phyloP scores from a whole-genome alignment of 805 yeast genomes.

The Saccharomycopsis malanga region DNA sequence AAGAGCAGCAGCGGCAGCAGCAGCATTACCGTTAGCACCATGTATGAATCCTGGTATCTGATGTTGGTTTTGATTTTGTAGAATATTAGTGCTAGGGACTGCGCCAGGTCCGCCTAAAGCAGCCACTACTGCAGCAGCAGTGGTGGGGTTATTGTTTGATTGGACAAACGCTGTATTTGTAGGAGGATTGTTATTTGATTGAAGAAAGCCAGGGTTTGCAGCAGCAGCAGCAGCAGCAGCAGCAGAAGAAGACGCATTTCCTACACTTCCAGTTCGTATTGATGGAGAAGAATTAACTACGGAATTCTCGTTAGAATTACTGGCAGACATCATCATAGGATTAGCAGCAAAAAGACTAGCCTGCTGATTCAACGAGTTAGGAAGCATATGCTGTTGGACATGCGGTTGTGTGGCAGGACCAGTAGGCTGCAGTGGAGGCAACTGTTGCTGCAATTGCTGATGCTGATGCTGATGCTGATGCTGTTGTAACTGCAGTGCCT shows the following conservation, averaged over 20 bases:
- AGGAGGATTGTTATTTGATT: not conserved
- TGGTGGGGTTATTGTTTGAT: not conserved
- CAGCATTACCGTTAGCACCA: not conserved
- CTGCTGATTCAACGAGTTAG: not conserved
- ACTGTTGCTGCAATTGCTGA: not conserved
- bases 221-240: not conserved
- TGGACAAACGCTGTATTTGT: not conserved
- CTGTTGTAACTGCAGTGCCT: not conserved
- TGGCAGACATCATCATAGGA: not conserved
- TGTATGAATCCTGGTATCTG: not conserved
- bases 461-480: not conserved
- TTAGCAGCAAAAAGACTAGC: not conserved
- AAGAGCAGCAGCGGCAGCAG: not conserved
- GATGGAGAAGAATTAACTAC: not conserved
- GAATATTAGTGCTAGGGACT: not conserved
- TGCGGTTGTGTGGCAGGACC: not conserved
- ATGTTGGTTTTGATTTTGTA: not conserved
- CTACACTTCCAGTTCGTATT: not conserved
- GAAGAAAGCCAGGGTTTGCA: too few species aligned
- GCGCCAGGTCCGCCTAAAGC: slow-evolving; percentile 4
- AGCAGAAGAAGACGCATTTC: not conserved
- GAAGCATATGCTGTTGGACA: not conserved
- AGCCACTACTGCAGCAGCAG: slow-evolving; percentile 5
- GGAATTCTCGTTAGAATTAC: not conserved
- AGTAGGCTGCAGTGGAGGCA: not conserved